These are phyloP conservation scores for Arachis hypogaea DNA, from an alignment of 306 rosid species.

Conservation along the genomic window DNA sequence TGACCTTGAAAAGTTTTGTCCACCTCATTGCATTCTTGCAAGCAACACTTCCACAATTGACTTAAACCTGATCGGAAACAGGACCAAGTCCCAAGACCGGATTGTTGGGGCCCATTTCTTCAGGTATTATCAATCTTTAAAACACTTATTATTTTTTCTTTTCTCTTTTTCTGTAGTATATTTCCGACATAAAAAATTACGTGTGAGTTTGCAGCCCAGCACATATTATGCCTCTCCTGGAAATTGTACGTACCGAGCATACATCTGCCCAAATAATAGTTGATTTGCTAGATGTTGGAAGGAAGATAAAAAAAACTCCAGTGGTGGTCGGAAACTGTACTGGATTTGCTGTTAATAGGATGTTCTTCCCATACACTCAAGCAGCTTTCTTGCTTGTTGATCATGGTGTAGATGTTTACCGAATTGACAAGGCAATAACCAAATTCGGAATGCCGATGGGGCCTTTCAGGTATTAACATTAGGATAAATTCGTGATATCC, in stretches of 20 bases:
- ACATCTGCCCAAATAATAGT: slow-evolving; percentile 88
- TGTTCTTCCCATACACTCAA: slow-evolving; percentile 91
- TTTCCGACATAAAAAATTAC: slow-evolving; percentile 29
- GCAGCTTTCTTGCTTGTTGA: slow-evolving; percentile 85
- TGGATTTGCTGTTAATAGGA: slow-evolving; percentile 96
- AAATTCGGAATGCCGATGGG: slow-evolving; percentile 95
- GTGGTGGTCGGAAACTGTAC: slow-evolving; percentile 98
- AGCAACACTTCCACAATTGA: slow-evolving; percentile 98
- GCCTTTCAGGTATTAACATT: slow-evolving; percentile 78
- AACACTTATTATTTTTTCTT: too few species aligned
- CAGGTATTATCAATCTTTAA: slow-evolving; percentile 54
- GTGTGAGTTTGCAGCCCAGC: slow-evolving; percentile 79
- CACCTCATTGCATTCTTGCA: slow-evolving; percentile 86
- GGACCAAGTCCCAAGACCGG: slow-evolving; percentile 79
- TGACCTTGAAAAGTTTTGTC: slow-evolving; percentile 92
- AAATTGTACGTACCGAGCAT: slow-evolving; percentile 80
- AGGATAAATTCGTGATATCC: slow-evolving; percentile 19
- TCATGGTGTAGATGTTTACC: slow-evolving; percentile 83
- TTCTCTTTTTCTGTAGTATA: not conserved
- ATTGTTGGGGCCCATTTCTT: slow-evolving; percentile 95
- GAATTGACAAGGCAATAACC: slow-evolving; percentile 69
- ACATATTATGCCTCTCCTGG: slow-evolving; percentile 95
- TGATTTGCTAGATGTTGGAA: slow-evolving; percentile 81
- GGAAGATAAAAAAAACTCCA: slow-evolving; percentile 86
- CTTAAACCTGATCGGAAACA: slow-evolving; percentile 89